These are phyloP conservation scores for Metschnikowia matae DNA, from an alignment of 805 yeast genomes.

Conservation along the genomic window DNA sequence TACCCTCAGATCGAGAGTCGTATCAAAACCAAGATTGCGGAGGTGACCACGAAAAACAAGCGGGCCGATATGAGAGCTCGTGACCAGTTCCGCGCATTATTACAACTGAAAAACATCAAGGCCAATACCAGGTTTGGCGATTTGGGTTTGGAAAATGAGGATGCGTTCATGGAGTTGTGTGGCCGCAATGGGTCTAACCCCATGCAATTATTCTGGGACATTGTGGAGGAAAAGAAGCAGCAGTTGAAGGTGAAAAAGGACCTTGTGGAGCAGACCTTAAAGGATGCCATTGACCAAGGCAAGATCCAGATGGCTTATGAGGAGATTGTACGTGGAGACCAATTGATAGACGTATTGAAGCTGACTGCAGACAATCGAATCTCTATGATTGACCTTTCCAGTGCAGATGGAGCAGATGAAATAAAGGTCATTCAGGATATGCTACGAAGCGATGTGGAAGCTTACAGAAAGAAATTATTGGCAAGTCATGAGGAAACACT, in stretches of 20 bases:
- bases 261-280: slow-evolving; percentile 48
- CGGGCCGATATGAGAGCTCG: slow-evolving; percentile 65
- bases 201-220: slow-evolving; percentile 71
- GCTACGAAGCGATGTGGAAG: slow-evolving; percentile 22
- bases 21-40: slow-evolving; percentile 20
- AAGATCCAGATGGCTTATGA: slow-evolving; percentile 16
- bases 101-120: slow-evolving; percentile 37
- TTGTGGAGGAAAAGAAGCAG: slow-evolving; percentile 58
- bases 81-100: slow-evolving; percentile 47
- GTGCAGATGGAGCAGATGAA: slow-evolving; percentile 19
- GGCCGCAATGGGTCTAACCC: slow-evolving; percentile 80
- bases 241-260: slow-evolving; percentile 56
- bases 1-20: slow-evolving; percentile 24
- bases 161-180: slow-evolving; percentile 54
- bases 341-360: slow-evolving; percentile 18
- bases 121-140: slow-evolving; percentile 61
- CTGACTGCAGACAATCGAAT: slow-evolving; percentile 29
- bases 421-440: slow-evolving; percentile 25
- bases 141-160: slow-evolving; percentile 50
- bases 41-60: slow-evolving; percentile 38
- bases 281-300: slow-evolving; percentile 22
- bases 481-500: slow-evolving; percentile 14
- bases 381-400: slow-evolving; percentile 18
- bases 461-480: slow-evolving; percentile 13
- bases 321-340: slow-evolving; percentile 14